Conservation (phyloP, 768 basidiomycete species). For the Tulasnella sp. region DNA sequence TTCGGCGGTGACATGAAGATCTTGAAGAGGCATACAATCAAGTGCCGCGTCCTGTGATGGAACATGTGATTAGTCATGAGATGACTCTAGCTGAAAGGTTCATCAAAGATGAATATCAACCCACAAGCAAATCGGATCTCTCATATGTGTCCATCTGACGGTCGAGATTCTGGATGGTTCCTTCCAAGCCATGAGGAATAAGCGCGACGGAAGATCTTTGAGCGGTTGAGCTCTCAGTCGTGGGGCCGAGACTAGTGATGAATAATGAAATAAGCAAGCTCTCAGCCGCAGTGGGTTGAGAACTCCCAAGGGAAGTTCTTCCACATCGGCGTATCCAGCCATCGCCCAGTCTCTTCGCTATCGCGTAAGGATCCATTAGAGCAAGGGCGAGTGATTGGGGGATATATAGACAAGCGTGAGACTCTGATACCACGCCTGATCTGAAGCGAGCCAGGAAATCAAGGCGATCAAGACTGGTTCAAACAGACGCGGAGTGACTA, state of each 20-base stretch:
- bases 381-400: not conserved
- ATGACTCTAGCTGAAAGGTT: not conserved
- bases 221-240: not conserved
- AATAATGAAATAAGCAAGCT: conserved; percentile 3
- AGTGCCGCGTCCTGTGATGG: conserved; percentile 20
- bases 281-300: not conserved
- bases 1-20: conserved; percentile 21
- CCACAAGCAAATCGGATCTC: conserved; percentile 18
- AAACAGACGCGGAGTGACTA: too few relatives aligned
- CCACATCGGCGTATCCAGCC: conserved; percentile 1
- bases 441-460: too few relatives aligned
- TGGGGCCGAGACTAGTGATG: not conserved
- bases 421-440: too few relatives aligned
- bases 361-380: not conserved
- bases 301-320: not conserved
- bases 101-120: not conserved
- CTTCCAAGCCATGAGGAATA: not conserved
- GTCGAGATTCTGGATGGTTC: conserved; percentile 19
- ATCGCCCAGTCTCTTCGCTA: not conserved
- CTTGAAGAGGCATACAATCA: conserved; percentile 21
- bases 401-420: not conserved
- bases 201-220: not conserved
- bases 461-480: too few relatives aligned
- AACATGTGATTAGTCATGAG: not conserved
- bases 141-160: conserved; percentile 23